Evolutionary conservation across 129 eudicot genomes (phyloP), one percentile per base, ranked within the genome.

Genomic region (Sambucus nigra): DNA sequence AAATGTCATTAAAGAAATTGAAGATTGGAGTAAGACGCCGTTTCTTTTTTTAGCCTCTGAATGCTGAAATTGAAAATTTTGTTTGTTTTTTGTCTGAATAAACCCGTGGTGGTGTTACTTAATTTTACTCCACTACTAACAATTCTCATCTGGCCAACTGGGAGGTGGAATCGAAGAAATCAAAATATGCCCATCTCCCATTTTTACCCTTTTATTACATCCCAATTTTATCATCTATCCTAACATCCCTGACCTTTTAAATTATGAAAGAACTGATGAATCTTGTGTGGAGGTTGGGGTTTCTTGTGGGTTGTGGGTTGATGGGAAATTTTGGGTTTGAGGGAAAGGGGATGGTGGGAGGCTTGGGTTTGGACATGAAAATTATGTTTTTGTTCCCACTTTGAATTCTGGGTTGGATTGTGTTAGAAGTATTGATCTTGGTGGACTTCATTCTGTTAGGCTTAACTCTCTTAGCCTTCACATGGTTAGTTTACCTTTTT

Each of bases 401-500:
- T 32, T 73, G 49, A 89, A 85, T 49, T 42, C 68, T 29, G 25
- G 69, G 46, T 41, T 89, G 67, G 63, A 42, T 22, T 16, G 57
- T 4, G 75, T 85, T 7, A 41, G 52, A 57, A 68, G 66, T 52
- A 23, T 85, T 50, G 88, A 88, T 17, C 98, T 81, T n/a, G 98
- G 98, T 55, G 98, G 98, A 0, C 83, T 89, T 51, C 98, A 89
- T 56, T 81, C 95, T 14, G 68, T 81, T 5, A 92, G 81, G 44
- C 79, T 89, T 15, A 73, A 69, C 60, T 80, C 84, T 9, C 38
- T 29, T 14, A 95, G 72, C 85, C 25, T 81, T 78, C 33, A 73
- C 94, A 47, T 89, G 98, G 97, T 89, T 79, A 76, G 95, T 84
- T n/a, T n/a, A n/a, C n/a, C n/a, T n/a, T n/a, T n/a, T n/a, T n/a